phyloP scores from a whole-genome alignment of 2,329 filamentous ascomycete species.

The Cercospora zeina region DNA sequence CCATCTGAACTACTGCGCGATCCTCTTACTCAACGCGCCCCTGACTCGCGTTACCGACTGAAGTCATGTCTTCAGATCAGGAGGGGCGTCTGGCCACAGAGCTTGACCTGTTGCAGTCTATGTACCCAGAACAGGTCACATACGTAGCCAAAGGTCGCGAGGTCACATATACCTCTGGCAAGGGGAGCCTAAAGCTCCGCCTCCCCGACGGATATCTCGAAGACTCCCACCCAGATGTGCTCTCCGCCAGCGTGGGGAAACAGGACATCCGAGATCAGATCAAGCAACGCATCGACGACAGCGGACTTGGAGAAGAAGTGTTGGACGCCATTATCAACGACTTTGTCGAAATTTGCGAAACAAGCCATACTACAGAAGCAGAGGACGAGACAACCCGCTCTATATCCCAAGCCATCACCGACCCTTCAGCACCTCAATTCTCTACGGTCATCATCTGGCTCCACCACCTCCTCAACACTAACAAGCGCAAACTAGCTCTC shows the following conservation, averaged over 20 bases:
- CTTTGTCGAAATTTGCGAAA: conserved; percentile 41
- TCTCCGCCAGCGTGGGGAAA: conserved; percentile 42
- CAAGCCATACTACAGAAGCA: neutral
- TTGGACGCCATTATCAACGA: conserved; percentile 46
- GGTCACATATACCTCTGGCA: conserved; percentile 40
- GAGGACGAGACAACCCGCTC: neutral
- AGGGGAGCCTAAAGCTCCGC: conserved; percentile 40
- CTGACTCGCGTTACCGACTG: neutral
- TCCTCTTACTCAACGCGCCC: neutral
- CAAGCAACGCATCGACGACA: conserved; percentile 35
- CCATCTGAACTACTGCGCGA: neutral
- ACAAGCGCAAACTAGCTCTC: conserved; percentile 50
- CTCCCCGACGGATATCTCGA: conserved; percentile 45
- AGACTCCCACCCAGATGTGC: conserved; percentile 42
- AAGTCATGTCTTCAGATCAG: conserved; percentile 14
- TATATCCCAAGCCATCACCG: too few relatives aligned
- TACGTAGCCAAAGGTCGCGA: conserved; percentile 42
- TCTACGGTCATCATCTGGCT: conserved; percentile 49
- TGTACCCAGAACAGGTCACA: conserved; percentile 47
- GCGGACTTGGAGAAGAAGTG: conserved; percentile 44
- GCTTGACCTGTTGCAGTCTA: conserved; percentile 47
- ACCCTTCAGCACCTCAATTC: neutral
- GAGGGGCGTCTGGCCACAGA: conserved; percentile 39
- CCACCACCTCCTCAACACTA: conserved; percentile 50
- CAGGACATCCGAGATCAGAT: conserved; percentile 42